A percentile compares a stretch with the other conserved stretches of the same genome.
Evolutionary conservation across 2,329 filamentous ascomycete genomes (phyloP).

Genomic region (Xylaria sp.): DNA sequence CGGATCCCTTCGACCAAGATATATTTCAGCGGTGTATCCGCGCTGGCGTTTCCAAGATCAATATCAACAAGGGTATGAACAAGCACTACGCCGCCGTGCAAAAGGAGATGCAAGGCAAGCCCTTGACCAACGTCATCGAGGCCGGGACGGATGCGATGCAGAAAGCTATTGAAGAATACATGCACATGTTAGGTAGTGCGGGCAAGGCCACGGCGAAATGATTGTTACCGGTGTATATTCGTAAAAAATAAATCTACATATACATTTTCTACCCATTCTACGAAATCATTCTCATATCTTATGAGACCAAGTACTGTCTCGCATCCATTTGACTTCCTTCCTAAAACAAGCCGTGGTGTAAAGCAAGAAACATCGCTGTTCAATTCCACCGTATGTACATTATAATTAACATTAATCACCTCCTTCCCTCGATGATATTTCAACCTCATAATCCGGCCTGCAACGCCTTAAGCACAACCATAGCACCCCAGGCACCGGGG

Average conservation of each 20-base stretch:
- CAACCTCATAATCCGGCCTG: slow-evolving; percentile 29
- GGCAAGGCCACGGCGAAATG: slow-evolving; percentile 45
- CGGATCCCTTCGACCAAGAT: slow-evolving; percentile 53
- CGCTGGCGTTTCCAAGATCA: slow-evolving; percentile 54
- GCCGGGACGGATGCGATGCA: slow-evolving; percentile 54
- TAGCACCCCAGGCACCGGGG: slow-evolving; percentile 73
- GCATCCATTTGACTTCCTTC: not conserved
- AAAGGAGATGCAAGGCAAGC: slow-evolving; percentile 52
- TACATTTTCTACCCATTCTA: no score
- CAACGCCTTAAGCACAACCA: slow-evolving; percentile 57
- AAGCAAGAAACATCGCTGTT: not conserved
- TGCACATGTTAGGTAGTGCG: slow-evolving; percentile 52
- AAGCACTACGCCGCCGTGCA: slow-evolving; percentile 53
- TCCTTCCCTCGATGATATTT: not conserved
- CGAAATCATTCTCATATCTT: no score
- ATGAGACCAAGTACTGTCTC: not conserved
- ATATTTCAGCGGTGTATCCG: slow-evolving; percentile 53
- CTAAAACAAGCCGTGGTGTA: not conserved
- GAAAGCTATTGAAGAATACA: slow-evolving; percentile 54
- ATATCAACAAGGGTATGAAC: slow-evolving; percentile 60
- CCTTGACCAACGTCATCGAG: slow-evolving; percentile 55
- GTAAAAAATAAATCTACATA: no score
- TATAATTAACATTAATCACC: not conserved
- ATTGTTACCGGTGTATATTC: not conserved
- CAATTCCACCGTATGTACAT: not conserved